A percentile compares a stretch with the other conserved stretches of the same genome.
These are phyloP conservation scores for Xylariaceae sp. DNA, from an alignment of 2,329 filamentous ascomycete species.

Conservation along the genomic window DNA sequence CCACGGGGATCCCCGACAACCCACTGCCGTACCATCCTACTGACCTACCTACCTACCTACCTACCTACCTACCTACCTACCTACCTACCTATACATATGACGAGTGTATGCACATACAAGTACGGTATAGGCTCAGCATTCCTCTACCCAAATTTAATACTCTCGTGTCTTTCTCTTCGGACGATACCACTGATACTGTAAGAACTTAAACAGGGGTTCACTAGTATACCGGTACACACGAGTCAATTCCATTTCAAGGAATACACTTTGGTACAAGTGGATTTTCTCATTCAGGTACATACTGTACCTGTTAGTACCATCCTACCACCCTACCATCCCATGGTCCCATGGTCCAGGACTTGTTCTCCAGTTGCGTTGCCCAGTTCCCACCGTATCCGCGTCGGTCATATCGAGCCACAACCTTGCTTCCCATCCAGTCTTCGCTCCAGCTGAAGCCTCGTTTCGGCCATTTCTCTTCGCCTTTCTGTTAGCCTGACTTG, in stretches of 20 bases:
- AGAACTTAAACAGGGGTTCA: background rate
- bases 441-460: conserved; percentile 22
- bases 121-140: no score
- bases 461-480: conserved; percentile 18
- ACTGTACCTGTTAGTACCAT: no score
- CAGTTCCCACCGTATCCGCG: conserved; percentile 9
- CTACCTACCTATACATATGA: conserved; percentile 4
- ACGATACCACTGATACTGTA: no score
- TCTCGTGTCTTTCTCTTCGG: no score
- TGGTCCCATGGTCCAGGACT: no score
- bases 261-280: conserved; percentile 1
- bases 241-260: background rate
- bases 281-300: background rate
- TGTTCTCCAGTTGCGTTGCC: conserved; percentile 7
- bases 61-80: background rate
- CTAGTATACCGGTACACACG: no score
- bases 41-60: background rate
- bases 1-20: conserved; percentile 32
- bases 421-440: background rate
- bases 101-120: background rate
- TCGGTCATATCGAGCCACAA: conserved; percentile 2
- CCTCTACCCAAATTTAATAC: no score
- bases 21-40: background rate
- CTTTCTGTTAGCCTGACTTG: conserved; percentile 14
- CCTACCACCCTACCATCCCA: no score